Percentiles rank a stretch among this genome's conserved stretches.
These are phyloP conservation scores for Diaporthe sp. DNA, from an alignment of 2,329 filamentous ascomycete species.

Conservation along the genomic window DNA sequence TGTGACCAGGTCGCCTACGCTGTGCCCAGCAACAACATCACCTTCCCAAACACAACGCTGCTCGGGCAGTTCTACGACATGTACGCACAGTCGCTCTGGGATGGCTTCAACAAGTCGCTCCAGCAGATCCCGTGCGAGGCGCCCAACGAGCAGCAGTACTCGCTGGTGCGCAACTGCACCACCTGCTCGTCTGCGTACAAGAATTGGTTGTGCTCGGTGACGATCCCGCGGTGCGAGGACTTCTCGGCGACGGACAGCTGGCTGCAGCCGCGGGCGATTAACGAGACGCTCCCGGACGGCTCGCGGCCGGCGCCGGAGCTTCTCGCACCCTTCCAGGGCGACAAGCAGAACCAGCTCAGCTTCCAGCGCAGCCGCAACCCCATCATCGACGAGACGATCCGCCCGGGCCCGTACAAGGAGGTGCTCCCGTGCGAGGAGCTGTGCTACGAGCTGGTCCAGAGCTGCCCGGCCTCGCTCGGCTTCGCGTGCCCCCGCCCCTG, in stretches of 20 bases:
- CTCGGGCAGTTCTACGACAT: constrained; percentile 84
- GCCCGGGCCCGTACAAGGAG: constrained; percentile 94
- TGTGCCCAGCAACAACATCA: constrained; percentile 82
- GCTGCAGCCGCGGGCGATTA: constrained; percentile 79
- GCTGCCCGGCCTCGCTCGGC: constrained; percentile 80
- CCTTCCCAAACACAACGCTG: constrained; percentile 68
- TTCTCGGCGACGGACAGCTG: constrained; percentile 67
- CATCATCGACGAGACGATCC: constrained; percentile 77
- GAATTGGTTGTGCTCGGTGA: constrained; percentile 93
- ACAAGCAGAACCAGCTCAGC: constrained; percentile 46
- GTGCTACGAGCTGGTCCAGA: constrained; percentile 87
- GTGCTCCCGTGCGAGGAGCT: constrained; percentile 88
- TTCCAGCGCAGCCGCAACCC: constrained; percentile 74
- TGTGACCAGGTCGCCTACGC: constrained; percentile 92
- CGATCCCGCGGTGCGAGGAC: constrained; percentile 92
- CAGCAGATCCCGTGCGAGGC: constrained; percentile 90
- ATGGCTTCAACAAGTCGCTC: constrained; percentile 84
- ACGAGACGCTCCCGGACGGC: constrained; percentile 78
- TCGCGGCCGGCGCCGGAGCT: constrained; percentile 59
- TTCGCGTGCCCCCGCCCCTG: constrained; percentile 78
- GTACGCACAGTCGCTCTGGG: constrained; percentile 76
- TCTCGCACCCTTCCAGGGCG: constrained; percentile 41
- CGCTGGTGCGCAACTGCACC: constrained; percentile 79
- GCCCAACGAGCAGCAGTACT: constrained; percentile 79
- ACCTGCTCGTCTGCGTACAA: constrained; percentile 89